These are phyloP conservation scores for Cryptosporidium bovis DNA, from an alignment of 169 alveolate genomes.

Conservation along the genomic window DNA sequence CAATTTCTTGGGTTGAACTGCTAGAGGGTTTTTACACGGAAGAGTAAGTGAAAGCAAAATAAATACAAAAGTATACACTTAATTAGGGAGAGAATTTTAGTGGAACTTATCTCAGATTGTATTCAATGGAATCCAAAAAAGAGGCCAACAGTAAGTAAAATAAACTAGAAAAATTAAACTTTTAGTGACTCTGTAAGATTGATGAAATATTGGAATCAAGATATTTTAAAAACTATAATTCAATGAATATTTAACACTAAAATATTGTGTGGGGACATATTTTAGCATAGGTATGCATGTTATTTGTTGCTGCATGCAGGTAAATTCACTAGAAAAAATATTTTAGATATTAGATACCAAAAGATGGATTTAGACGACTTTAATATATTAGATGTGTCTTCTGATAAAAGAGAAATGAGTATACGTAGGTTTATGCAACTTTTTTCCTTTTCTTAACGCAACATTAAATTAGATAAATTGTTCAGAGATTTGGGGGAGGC, in stretches of 20 bases:
- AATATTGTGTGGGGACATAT: constrained; percentile 36
- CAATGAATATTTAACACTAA: not conserved
- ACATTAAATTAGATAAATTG: not conserved
- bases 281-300: constrained; percentile 5
- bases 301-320: constrained; percentile 1
- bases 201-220: constrained; percentile 28
- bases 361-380: constrained; percentile 14
- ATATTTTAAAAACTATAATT: constrained; percentile 7
- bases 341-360: not conserved
- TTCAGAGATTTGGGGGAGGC: constrained; percentile 29
- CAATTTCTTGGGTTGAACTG: constrained; percentile 47
- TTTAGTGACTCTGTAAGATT: constrained; percentile 7
- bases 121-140: constrained; percentile 59
- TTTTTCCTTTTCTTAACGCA: not conserved
- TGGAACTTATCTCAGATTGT: constrained; percentile 29
- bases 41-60: constrained; percentile 20
- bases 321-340: not conserved
- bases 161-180: not conserved
- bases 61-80: not conserved
- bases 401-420: not conserved
- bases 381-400: constrained; percentile 20
- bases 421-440: constrained; percentile 21
- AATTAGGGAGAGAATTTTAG: constrained; percentile 18
- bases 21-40: constrained; percentile 44
- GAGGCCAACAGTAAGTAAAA: constrained; percentile 64